Percentiles rank a stretch among this genome's conserved stretches.
Evolutionary conservation across 257 asterid species (phyloP).

Genomic region (Solanum piurae): DNA sequence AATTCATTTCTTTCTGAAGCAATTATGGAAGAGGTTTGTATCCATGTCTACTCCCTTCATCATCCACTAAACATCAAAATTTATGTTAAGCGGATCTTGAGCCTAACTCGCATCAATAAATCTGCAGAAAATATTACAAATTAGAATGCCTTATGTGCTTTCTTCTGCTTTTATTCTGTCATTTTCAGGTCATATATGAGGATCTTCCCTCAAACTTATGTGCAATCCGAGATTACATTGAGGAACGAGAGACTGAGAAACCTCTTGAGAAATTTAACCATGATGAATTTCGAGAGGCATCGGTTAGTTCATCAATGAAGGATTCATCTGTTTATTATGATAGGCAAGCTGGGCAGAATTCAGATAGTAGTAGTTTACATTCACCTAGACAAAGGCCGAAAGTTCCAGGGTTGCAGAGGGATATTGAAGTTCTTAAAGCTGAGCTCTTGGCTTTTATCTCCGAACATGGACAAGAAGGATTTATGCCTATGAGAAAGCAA

Average conservation of each 20-base stretch:
- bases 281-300: slow-evolving; percentile 14
- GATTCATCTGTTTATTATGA: slow-evolving; percentile 5
- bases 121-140: background rate
- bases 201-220: slow-evolving; percentile 96
- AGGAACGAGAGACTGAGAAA: slow-evolving; percentile 30
- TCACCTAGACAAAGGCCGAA: slow-evolving; percentile 55
- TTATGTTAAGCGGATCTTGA: background rate
- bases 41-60: background rate
- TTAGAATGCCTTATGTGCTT: background rate
- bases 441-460: slow-evolving; percentile 76
- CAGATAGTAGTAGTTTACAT: slow-evolving; percentile 19
- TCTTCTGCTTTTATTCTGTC: background rate
- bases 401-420: slow-evolving; percentile 84
- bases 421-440: slow-evolving; percentile 66
- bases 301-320: slow-evolving; percentile 7
- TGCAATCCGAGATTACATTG: slow-evolving; percentile 81
- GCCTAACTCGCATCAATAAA: background rate
- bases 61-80: background rate
- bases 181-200: slow-evolving; percentile 72
- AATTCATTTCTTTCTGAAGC: slow-evolving; percentile 93
- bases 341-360: slow-evolving; percentile 15
- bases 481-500: slow-evolving; percentile 98
- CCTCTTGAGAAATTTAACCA: slow-evolving; percentile 5
- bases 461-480: slow-evolving; percentile 88
- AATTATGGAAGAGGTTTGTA: slow-evolving; percentile 90